These are phyloP conservation scores for Tetrahymena malaccensis DNA, from an alignment of 73 alveolate species.

Conservation along the genomic window DNA sequence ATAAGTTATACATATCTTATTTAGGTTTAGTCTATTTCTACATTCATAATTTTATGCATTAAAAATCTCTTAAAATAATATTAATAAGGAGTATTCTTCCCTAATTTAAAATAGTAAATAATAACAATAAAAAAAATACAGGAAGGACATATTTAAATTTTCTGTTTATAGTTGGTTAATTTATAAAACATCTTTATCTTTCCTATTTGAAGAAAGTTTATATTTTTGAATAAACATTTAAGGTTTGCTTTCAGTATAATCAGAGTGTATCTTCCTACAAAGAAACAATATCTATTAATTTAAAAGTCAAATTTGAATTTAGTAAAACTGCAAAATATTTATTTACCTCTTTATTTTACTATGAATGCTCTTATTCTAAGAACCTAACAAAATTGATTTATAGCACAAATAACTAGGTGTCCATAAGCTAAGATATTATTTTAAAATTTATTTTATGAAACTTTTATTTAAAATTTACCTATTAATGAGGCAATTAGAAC, in stretches of 20 bases:
- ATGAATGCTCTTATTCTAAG: not conserved
- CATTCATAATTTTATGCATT: not conserved
- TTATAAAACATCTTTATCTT: too few species aligned
- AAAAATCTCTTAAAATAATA: not conserved
- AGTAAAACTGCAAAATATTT: too few species aligned
- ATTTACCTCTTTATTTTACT: not conserved
- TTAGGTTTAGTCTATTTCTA: not conserved
- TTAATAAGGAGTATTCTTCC: not conserved
- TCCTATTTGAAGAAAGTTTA: too few species aligned
- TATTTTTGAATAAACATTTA: too few species aligned
- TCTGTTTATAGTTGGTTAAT: too few species aligned
- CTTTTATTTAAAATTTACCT: not conserved
- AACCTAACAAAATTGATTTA: not conserved
- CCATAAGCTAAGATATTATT: not conserved
- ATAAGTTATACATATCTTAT: not conserved
- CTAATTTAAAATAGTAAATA: not conserved
- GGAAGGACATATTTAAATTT: too few species aligned
- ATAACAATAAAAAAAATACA: too few species aligned
- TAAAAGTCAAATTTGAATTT: not conserved
- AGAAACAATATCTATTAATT: not conserved
- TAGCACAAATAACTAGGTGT: not conserved
- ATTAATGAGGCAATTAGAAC: not conserved
- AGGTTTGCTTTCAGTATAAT: not conserved
- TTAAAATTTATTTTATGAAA: not conserved
- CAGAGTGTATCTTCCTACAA: not conserved